Percentiles rank a stretch among this genome's conserved stretches.
Evolutionary conservation across 805 yeast genomes (phyloP).

Genomic region (Candida insectalens): DNA sequence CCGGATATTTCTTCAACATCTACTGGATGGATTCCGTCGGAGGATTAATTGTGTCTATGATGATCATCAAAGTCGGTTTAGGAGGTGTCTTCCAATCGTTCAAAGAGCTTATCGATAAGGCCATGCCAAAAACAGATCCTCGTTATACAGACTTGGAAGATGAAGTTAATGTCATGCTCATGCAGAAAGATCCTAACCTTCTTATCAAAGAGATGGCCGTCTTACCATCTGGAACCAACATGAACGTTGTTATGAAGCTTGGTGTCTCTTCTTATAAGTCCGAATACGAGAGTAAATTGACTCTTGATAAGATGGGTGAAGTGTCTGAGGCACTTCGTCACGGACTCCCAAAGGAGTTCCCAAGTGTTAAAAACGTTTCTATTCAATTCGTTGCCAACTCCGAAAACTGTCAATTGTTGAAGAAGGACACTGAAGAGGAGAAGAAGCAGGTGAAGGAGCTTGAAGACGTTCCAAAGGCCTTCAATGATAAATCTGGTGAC

Average conservation of each 20-base stretch:
- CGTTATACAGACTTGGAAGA: conserved; percentile 33
- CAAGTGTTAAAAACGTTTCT: conserved; percentile 23
- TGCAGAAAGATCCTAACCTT: conserved; percentile 23
- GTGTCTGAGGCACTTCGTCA: conserved; percentile 17
- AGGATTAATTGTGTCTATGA: conserved; percentile 73
- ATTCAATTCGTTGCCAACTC: conserved; percentile 22
- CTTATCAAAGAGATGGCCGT: conserved; percentile 32
- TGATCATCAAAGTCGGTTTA: conserved; percentile 80
- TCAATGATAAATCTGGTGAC: background rate
- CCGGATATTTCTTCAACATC: conserved; percentile 69
- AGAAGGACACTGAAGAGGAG: conserved; percentile 5
- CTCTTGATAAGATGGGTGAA: conserved; percentile 24
- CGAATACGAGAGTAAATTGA: conserved; percentile 19
- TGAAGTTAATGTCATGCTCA: conserved; percentile 23
- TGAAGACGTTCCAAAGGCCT: background rate
- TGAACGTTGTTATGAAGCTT: conserved; percentile 28
- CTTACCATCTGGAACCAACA: conserved; percentile 45
- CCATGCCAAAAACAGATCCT: conserved; percentile 41
- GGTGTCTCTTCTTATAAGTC: conserved; percentile 22
- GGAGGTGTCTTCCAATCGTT: conserved; percentile 61
- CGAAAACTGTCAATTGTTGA: conserved; percentile 3
- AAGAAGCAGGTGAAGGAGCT: background rate
- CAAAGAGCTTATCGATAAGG: conserved; percentile 70
- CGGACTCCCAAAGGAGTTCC: conserved; percentile 25
- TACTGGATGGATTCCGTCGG: conserved; percentile 90